Evolutionary conservation across 2,329 filamentous ascomycete species (phyloP).

Genomic region (Calonectria honghensis): DNA sequence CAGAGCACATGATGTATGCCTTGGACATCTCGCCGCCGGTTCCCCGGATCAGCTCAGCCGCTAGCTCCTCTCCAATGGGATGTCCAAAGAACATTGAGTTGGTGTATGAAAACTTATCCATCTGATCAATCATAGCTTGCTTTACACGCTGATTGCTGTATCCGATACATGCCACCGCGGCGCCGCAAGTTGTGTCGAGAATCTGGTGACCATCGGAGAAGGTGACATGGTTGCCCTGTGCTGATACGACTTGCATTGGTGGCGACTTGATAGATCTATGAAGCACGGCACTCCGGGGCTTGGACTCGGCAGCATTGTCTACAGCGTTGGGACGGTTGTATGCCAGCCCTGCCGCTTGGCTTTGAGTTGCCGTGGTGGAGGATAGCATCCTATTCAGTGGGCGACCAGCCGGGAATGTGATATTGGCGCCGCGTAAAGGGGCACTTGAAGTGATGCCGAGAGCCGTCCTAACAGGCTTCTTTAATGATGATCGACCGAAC

Average conservation of each 20-base stretch:
- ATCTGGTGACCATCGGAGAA: conserved; percentile 50
- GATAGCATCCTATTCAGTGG: background rate
- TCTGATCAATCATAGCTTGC: conserved; percentile 47
- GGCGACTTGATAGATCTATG: background rate
- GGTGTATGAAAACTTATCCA: conserved; percentile 48
- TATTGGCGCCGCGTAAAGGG: background rate
- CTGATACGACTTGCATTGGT: conserved; percentile 1
- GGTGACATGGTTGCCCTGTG: conserved; percentile 13
- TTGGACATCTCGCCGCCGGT: conserved; percentile 48
- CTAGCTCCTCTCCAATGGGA: conserved; percentile 45
- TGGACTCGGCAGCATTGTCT: background rate
- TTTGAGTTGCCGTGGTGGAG: background rate
- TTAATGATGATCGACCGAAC: background rate
- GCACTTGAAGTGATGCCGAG: background rate
- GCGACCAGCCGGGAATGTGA: background rate
- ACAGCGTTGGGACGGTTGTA: background rate
- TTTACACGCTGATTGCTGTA: conserved; percentile 51
- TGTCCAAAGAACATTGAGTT: conserved; percentile 51
- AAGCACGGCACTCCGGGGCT: background rate
- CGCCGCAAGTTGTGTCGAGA: conserved; percentile 52
- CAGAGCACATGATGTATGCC: conserved; percentile 41
- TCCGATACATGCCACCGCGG: conserved; percentile 51
- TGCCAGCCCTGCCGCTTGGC: background rate
- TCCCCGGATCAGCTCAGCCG: conserved; percentile 48
- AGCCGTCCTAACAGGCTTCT: background rate